Base-by-base conservation (phyloP, 2,329 filamentous ascomycete species). In the Clarireedia paspali region DNA sequence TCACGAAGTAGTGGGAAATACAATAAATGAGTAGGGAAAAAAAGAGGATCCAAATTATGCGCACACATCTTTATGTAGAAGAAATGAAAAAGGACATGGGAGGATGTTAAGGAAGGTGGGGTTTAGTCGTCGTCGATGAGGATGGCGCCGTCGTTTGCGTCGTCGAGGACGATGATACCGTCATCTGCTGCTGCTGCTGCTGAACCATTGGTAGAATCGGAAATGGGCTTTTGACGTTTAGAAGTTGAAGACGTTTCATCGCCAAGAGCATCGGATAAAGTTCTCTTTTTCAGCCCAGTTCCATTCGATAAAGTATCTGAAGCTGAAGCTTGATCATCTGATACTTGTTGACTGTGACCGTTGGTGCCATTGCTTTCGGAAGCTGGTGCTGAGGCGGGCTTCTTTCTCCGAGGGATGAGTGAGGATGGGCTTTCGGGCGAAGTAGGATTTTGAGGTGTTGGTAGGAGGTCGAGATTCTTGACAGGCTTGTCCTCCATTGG, bases 61-160 rank as follows among this genome's bases (percentile, higher is more conserved):
- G 30, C 30, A 34, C 30, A 34, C 10, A 9, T 34, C 30, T 15
- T 10, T 30, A 4, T 24, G 23, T 50, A 14, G n/a, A 50, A 6
- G 5, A 39, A 34, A 12, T 12, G 30, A 34, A 34, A 34, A 34
- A 34, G 12, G 12, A 34, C 30, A 34, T 34, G 4, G 6, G 23
- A 26, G 17, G 9, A 47, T 47, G 45, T 26, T 23, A 14, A 17
- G n/a, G 27, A 24, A 38, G 50, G 27, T 38, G 30, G n/a, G 15
- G 14, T 53, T 20, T 14, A 57, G 63, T 83, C 78, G 68, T 85
- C 81, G 56, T 84, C 79, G 66, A 90, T 88, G 58, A 88, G 66
- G 63, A 89, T 88, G 20, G 82, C 79, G 23, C 84, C 84, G 53
- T 74, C 76, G n/a, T 70, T 73, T 2, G 69, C 66, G 52, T 75